A percentile compares a stretch with the other conserved stretches of the same genome.
phyloP scores from a whole-genome alignment of 805 yeast species.

The Candida tammaniensis region DNA sequence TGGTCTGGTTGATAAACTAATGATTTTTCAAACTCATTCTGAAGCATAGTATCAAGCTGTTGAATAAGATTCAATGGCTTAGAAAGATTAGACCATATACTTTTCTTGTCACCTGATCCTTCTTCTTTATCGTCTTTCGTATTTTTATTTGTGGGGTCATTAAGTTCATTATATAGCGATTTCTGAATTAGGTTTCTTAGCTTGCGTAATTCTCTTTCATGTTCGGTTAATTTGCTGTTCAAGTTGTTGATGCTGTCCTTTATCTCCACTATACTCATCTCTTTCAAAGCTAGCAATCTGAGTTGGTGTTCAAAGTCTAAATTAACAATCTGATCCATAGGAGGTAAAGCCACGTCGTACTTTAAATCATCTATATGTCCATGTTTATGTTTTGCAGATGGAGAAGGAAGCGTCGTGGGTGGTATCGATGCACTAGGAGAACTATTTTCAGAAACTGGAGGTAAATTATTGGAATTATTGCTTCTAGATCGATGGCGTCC shows the following conservation, averaged over 20 bases:
- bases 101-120: slow-evolving; percentile 5
- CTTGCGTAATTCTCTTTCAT: slow-evolving; percentile 49
- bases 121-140: slow-evolving; percentile 11
- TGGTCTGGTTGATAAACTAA: slow-evolving; percentile 8
- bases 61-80: slow-evolving; percentile 62
- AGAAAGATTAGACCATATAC: slow-evolving; percentile 34
- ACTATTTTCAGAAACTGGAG: slow-evolving; percentile 6
- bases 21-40: slow-evolving; percentile 59
- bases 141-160: slow-evolving; percentile 1
- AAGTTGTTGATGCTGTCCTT: slow-evolving; percentile 53
- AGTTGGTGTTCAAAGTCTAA: slow-evolving; percentile 52
- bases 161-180: slow-evolving; percentile 42
- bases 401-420: slow-evolving; percentile 3
- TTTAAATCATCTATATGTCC: slow-evolving; percentile 14
- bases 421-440: slow-evolving; percentile 9
- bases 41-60: slow-evolving; percentile 65
- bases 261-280: slow-evolving; percentile 63
- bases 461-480: slow-evolving; percentile 1
- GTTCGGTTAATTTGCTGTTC: slow-evolving; percentile 33
- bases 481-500: slow-evolving; percentile 4
- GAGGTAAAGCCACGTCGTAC: slow-evolving; percentile 32
- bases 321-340: slow-evolving; percentile 22
- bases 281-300: slow-evolving; percentile 63
- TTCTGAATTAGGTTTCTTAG: slow-evolving; percentile 48
- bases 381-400: no score